Evolutionary conservation across 2,329 filamentous ascomycete species (phyloP), one percentile per base, ranked within the genome.

Genomic region (Clarireedia hainanense): DNA sequence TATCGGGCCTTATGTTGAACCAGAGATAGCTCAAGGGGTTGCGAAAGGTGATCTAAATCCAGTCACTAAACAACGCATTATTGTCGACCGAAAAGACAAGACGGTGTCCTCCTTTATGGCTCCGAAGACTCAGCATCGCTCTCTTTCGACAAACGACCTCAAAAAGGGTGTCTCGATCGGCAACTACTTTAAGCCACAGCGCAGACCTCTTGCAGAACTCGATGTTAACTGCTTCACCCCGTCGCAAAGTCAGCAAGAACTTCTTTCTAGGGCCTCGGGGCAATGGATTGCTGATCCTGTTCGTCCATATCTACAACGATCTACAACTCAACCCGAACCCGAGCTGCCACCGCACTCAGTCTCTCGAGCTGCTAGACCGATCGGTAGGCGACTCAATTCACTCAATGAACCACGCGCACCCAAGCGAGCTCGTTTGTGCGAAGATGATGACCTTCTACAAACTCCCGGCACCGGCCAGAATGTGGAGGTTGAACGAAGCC

Each of bases 41-140:
- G 90, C 94, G 24, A 75, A 70, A 39, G 94, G 94, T 37, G 88
- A 96, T 63, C 72, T 96, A 47, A 86, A 97, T 69, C 94, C 94
- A 2, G 94, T 92, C 62, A 95, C 91, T 1, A 97, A 96, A 71
- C 70, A 84, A 58, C 79, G 77, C 36, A 69, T 70, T 57, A 46
- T 66, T 17, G 20, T 58, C 47, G 43, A 68, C 60, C 64, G 50
- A 43, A 52, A 47, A 63, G 58, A 50, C 42, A 66, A 51, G 23
- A 64, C 60, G 54, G 53, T 52, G 20, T 50, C 52, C 20, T 54
- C 63, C 24, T 55, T 56, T 39, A 63, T 57, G 39, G 49, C 61
- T 47, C 58, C 61, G 37, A 59, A 57, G 47, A 45, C 55, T n/a
- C 55, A 60, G 26, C 56, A 57, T 30, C 58, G 52, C 46, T 60